Percentiles rank a stretch among this genome's conserved stretches.
These are phyloP conservation scores for Blumeriella jaapii DNA, from an alignment of 2,329 filamentous ascomycete species.

Conservation along the genomic window DNA sequence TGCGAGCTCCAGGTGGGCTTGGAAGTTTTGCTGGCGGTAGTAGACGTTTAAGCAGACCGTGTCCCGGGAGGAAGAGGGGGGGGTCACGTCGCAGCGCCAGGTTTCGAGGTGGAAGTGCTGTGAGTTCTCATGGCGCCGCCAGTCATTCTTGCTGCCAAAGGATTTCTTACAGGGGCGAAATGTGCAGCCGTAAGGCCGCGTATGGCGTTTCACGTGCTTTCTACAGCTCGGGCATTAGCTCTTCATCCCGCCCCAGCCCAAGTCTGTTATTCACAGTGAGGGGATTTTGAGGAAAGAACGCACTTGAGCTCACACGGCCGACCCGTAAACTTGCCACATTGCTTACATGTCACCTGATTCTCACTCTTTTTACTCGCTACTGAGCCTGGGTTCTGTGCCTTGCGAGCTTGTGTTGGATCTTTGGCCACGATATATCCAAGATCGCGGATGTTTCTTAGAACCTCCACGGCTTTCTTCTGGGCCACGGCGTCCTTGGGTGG, in stretches of 20 bases:
- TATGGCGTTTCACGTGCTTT: constrained; percentile 77
- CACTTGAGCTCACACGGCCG: constrained; percentile 49
- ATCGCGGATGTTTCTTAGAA: constrained; percentile 17
- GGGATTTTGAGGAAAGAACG: constrained; percentile 12
- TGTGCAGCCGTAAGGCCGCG: constrained; percentile 73
- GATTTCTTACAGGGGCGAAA: constrained; percentile 54
- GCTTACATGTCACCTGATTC: constrained; percentile 27
- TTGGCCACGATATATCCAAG: constrained; percentile 20
- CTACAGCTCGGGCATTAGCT: constrained; percentile 31
- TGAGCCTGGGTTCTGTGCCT: constrained; percentile 18
- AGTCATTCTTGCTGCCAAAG: constrained; percentile 92
- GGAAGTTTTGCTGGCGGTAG: constrained; percentile 47
- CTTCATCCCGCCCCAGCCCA: too few species aligned
- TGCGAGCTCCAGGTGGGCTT: constrained; percentile 42
- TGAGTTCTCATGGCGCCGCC: constrained; percentile 78
- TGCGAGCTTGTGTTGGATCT: constrained; percentile 12
- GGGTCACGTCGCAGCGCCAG: constrained; percentile 62
- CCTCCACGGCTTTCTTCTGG: constrained; percentile 16
- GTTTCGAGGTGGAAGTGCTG: constrained; percentile 63
- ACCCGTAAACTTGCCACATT: constrained; percentile 36
- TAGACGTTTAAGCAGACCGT: constrained; percentile 46
- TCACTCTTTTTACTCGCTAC: constrained; percentile 21
- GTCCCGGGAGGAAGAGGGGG: constrained; percentile 13
- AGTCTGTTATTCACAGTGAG: constrained; percentile 8
- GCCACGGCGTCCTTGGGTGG: constrained; percentile 11